These are phyloP conservation scores for Leptographium wingfieldii DNA, from an alignment of 2,329 filamentous ascomycete genomes.

Conservation along the genomic window DNA sequence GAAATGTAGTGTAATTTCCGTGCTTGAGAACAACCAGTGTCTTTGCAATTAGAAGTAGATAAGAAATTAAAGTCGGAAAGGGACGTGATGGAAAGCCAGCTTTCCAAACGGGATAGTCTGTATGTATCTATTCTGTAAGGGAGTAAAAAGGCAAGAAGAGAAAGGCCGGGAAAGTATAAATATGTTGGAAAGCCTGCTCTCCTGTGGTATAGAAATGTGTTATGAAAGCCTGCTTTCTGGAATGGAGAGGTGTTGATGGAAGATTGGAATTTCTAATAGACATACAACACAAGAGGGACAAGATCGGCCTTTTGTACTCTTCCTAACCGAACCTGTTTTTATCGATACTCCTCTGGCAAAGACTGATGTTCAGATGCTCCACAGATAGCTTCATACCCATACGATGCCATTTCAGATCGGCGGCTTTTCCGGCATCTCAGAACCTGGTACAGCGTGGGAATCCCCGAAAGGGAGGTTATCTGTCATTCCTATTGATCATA, in stretches of 20 bases:
- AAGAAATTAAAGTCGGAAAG: background rate
- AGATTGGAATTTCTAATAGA: background rate
- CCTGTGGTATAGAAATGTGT: background rate
- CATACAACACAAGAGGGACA: background rate
- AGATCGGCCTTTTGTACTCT: background rate
- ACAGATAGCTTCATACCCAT: background rate
- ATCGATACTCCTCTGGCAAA: background rate
- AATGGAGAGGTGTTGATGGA: background rate
- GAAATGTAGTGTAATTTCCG: background rate
- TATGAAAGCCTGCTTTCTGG: background rate
- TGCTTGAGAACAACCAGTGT: too few species aligned
- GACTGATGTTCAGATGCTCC: background rate
- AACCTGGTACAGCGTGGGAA: too few species aligned
- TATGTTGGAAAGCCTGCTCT: background rate
- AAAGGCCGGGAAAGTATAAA: background rate
- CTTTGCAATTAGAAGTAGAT: background rate
- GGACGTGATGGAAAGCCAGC: background rate
- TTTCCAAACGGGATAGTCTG: background rate
- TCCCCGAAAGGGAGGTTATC: too few species aligned
- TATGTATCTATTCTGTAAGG: background rate
- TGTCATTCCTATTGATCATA: too few species aligned
- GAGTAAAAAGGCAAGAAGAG: background rate
- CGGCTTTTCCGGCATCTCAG: background rate
- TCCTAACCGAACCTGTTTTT: background rate
- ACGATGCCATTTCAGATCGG: background rate